Base-by-base conservation (phyloP, 495 filamentous ascomycete species). In the Aspergillus conjunctus region DNA sequence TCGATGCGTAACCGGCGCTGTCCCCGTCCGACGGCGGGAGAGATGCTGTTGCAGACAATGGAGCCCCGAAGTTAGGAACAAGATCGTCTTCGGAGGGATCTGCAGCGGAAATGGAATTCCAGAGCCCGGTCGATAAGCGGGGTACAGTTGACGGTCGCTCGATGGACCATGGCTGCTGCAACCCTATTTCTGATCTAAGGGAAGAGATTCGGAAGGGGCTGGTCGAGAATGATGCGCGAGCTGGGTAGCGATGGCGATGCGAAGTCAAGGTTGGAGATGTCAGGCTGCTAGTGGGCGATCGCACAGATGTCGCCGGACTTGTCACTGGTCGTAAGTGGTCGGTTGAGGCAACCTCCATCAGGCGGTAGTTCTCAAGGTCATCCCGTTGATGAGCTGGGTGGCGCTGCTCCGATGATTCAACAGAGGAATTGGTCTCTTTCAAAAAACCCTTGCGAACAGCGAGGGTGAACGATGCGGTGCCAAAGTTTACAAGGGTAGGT, bases 401-500 rank as follows among this genome's bases (percentile, higher is more conserved):
- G 65, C 66, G 58, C 41, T 60, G 54, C 30, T 65, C 15, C 33
- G 64, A 63, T 22, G 62, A 70, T 51, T 71, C 55, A 70, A 58
- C 30, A 44, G 58, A 50, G 22, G 45, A 33, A 33, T 68, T 66
- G 37, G 68, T 66, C 12, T 67, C 50, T 37, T 66, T 67, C 61
- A 75, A 56, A 50, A 62, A 61, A 45, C 85, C 82, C 43, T 88
- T 88, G 39, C 89, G 84, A 31, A 89, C 84, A 11, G 93, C 93
- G 87, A 97, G 88, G 0, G 94, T 97, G 30, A 98, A 79, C 0
- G 92, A 96, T 9, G 93, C 89, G 75, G 93, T 91, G 33, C 85
- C 88, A 15, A 98, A 89, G 69, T 98, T 93, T 51, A 94, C 81
- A 8, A 99, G 81, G 2, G 93, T 90, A 0, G 94, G 91, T 62